Evolutionary conservation across 2,329 filamentous ascomycete genomes (phyloP), one percentile per base, ranked within the genome.

Genomic region (Dactylellina leptospora): DNA sequence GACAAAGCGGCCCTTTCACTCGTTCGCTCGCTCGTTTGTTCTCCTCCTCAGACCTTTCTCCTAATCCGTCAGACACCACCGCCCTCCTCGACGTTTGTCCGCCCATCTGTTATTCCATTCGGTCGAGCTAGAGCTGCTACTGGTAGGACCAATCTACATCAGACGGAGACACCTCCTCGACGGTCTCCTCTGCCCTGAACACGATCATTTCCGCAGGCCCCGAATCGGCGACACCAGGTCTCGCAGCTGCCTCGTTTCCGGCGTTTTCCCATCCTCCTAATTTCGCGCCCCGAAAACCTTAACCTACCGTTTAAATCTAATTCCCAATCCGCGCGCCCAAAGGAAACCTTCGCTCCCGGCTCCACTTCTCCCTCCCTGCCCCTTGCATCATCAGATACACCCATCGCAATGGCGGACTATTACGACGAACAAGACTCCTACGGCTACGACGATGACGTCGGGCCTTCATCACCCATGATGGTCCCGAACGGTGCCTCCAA

Each of bases 401-500:
- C 23, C 9, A 40, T 55, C 20, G 44, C 56, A 56, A 72, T 72
- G 68, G 59, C 68, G 23, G 68, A 64, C 53, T 72, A 72, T 47
- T 72, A 72, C 47, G 68, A 72, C 22, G 68, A 71, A 51, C 58
- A 63, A 25, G 66, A 72, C 28, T 60, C 68, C 45, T 72, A 59
- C 20, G 59, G 20, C 53, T 72, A 72, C 28, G 68, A 64, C 22
- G 68, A 72, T 28, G 68, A 72, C 22, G 59, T 40, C 38, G 68
- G 68, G 8, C 68, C 68, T 38, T 44, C 68, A 28, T 72, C 68
- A n/a, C 68, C 68, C 9, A 72, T 62, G 38, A 64, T 64, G 68
- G 28, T 47, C 20, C 51, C 51, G 10, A 40, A 22, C 27, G 13
- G 59, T 48, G 68, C 68, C 20, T 18, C 45, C 18, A 86, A 86